Base-by-base conservation (phyloP, 2,329 filamentous ascomycete species). In the Hypoxylon sp. region DNA sequence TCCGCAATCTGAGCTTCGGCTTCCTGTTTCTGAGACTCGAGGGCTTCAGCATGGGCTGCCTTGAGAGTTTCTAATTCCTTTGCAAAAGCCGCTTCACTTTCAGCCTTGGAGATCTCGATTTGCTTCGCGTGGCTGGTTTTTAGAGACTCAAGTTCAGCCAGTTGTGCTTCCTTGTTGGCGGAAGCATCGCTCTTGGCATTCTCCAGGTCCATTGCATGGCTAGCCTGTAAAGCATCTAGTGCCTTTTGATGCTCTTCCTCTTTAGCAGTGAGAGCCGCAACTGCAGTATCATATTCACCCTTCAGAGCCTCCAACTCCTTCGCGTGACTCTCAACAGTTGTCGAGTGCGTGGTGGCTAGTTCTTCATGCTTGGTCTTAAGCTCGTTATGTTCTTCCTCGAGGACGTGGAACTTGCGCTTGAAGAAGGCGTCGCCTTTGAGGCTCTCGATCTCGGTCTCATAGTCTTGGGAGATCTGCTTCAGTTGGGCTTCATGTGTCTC, bases 391-490 rank as follows among this genome's bases (percentile, higher is more conserved):
- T 88, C 83, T 4, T 75, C 76, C 73, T 89, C 86, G 4, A 90
- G 81, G 36, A 87, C 85, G 62, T 88, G 83, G 65, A 86, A 89
- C 76, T 89, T 87, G 68, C 85, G 84, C 78, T 88, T 89, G 77
- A 88, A 88, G 74, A 85, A 85, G 12, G 87, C 87, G 66, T 90
- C 87, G 20, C 86, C 87, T 60, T 84, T 83, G 14, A 89, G 82
- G 61, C 84, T 84, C 72, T 89, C 87, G 56, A 90, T 89, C 74
- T 90, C 87, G n/a, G 83, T 81, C 73, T 89, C 85, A 68, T 88
- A 89, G 69, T 89, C 87, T 67, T 85, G 80, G 1, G 86, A 87
- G 57, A 90, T 76, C 64, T 82, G 83, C 74, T 85, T 81, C 69
- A 90, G 80, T 72, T 87, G 85, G 69, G 84, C 82, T 64, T 86